Evolutionary conservation across 176 grass and related monocot species (phyloP).

Genomic region (Microstegium vimineum): DNA sequence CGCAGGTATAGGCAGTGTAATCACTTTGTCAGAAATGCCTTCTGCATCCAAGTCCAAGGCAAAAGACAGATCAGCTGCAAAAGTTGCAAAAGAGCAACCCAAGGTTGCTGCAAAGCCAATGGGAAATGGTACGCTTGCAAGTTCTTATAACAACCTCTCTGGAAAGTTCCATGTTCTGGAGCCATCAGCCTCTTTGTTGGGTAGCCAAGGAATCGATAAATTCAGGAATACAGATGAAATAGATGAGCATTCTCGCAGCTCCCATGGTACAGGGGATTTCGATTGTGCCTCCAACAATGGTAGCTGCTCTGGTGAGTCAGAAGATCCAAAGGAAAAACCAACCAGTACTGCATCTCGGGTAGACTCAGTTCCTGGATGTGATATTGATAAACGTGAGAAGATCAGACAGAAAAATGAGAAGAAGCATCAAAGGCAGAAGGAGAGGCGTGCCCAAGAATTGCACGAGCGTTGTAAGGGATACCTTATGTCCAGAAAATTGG

Average conservation of each 20-base stretch:
- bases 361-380: constrained; percentile 76
- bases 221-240: constrained; percentile 81
- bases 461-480: constrained; percentile 94
- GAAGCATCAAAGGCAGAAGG: constrained; percentile 95
- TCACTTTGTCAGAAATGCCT: constrained; percentile 54
- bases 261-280: constrained; percentile 70
- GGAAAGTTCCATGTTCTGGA: constrained; percentile 92
- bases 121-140: constrained; percentile 52
- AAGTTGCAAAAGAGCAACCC: constrained; percentile 59
- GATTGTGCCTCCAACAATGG: constrained; percentile 87
- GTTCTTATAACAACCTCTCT: constrained; percentile 68
- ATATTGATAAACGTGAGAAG: constrained; percentile 92
- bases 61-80: constrained; percentile 62
- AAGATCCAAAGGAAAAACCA: constrained; percentile 75
- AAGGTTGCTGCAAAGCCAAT: constrained; percentile 63
- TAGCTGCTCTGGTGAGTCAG: constrained; percentile 83
- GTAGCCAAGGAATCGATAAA: constrained; percentile 51
- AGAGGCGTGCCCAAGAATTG: constrained; percentile 86
- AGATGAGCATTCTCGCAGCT: constrained; percentile 90
- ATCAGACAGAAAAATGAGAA: constrained; percentile 98
- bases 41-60: constrained; percentile 93
- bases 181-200: constrained; percentile 42
- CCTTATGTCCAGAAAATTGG: constrained; percentile 91
- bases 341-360: constrained; percentile 34
- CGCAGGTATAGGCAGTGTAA: constrained; percentile 35